Evolutionary conservation across 2,329 filamentous ascomycete genomes (phyloP).

Genomic region (Epichloe glyceriae): DNA sequence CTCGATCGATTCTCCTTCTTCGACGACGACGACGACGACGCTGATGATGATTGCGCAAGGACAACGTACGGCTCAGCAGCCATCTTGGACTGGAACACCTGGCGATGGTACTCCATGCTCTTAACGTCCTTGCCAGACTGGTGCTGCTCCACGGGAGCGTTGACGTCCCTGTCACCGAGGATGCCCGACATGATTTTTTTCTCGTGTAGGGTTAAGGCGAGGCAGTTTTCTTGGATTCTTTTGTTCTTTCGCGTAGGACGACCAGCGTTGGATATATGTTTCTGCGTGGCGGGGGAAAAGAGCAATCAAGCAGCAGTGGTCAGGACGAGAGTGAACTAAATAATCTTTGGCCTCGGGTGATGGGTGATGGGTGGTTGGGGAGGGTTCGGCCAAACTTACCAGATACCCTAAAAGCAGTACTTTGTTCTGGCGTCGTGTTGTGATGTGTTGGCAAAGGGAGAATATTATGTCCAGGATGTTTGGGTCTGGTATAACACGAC

Average conservation of each 20-base stretch:
- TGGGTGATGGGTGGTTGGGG: too few species aligned
- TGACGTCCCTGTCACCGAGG: constrained; percentile 54
- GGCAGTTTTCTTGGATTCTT: background rate
- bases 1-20: background rate
- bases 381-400: background rate
- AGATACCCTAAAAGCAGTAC: background rate
- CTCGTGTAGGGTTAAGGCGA: background rate
- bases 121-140: constrained; percentile 36
- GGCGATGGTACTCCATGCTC: constrained; percentile 67
- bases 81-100: constrained; percentile 61
- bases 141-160: constrained; percentile 31
- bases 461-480: background rate
- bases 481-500: background rate
- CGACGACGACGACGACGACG: background rate
- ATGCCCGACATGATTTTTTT: constrained; percentile 42
- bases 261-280: constrained; percentile 4
- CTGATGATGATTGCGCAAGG: too few species aligned
- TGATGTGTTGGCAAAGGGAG: background rate
- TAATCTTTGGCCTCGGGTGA: background rate
- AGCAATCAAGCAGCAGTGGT: background rate
- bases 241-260: background rate
- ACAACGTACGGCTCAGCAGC: constrained; percentile 48
- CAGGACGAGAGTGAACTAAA: background rate
- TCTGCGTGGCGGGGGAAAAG: background rate
- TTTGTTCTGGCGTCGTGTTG: background rate